Evolutionary conservation across 306 rosid species (phyloP), one percentile per base, ranked within the genome.

Genomic region (Vicia villosa): DNA sequence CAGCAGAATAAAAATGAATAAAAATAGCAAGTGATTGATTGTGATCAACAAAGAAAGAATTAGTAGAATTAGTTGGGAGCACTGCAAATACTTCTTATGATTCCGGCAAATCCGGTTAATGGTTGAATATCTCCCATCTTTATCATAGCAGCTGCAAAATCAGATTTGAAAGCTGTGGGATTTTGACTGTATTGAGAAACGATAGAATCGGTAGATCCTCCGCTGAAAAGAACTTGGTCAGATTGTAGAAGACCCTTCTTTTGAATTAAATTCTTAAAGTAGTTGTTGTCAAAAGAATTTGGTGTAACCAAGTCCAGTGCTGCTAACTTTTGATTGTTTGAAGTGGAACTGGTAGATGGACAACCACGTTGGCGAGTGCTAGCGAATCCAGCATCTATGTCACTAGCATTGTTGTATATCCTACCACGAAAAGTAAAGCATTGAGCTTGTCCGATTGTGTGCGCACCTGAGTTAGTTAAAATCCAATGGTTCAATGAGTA

Each of bases 291-390:
- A 55, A 87, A 84, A 1, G 85, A 82, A 59, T 83, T 86, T 0
- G 86, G 88, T 9, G 91, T 84, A 5, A 86, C 88, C 80, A 86
- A 77, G 9, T 86, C 91, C 0, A 86, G 40, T 24, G 88, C 42
- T 12, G 91, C 83, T 74, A 81, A 65, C 21, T 74, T 86, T 24
- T 58, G 6, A 45, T 82, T 8, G 10, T 86, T 80, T 1, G 11
- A 10, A 0, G 7, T 4, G 6, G 21, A 67, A 6, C 7, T 60
- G 1, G 10, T 3, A 0, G 74, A 50, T 5, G 86, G 91, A 54
- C 91, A 84, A 20, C 66, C 49, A 3, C 86, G 79, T 55, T n/a
- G 67, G 11, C 82, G 86, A 40, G 82, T 84, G 8, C 72, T 68
- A 3, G 85, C 82, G 77, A 84, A 82, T 13, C 80, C 87, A 16